Evolutionary conservation across 2,329 filamentous ascomycete species (phyloP).

Genomic region (Calonectria pseudoreteaudii): DNA sequence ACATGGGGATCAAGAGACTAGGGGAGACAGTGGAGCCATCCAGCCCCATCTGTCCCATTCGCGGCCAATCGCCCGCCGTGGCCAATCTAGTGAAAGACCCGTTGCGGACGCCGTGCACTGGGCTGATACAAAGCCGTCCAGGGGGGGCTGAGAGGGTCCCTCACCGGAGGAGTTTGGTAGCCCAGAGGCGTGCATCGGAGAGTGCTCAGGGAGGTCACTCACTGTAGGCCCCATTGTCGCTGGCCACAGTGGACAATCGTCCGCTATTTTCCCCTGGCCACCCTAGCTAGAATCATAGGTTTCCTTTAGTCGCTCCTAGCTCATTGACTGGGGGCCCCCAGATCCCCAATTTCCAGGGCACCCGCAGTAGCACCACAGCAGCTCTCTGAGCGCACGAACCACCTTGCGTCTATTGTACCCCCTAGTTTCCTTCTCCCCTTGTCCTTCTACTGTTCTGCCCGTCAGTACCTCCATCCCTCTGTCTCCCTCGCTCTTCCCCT

Average conservation of each 20-base stretch:
- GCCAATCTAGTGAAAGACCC: conserved; percentile 33
- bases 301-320: conserved; percentile 34
- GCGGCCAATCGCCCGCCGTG: conserved; percentile 18
- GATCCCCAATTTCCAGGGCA: conserved; percentile 44
- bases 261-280: conserved; percentile 10
- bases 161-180: background rate
- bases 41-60: conserved; percentile 1
- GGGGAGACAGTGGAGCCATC: conserved; percentile 1
- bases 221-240: conserved; percentile 11
- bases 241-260: conserved; percentile 1
- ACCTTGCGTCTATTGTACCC: conserved; percentile 21
- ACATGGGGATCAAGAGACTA: conserved; percentile 16
- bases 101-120: conserved; percentile 27
- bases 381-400: conserved; percentile 37
- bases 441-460: conserved; percentile 7
- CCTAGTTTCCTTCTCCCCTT: conserved; percentile 15
- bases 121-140: conserved; percentile 7
- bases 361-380: conserved; percentile 36
- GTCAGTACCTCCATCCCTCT: conserved; percentile 24
- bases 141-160: conserved; percentile 10
- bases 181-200: background rate
- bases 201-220: background rate
- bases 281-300: conserved; percentile 25
- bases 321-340: conserved; percentile 31
- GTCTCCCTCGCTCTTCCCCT: conserved; percentile 31